A percentile compares a stretch with the other conserved stretches of the same genome.
These are phyloP conservation scores for Cornus florida DNA, from an alignment of 148 eudicot genomes.

Conservation along the genomic window DNA sequence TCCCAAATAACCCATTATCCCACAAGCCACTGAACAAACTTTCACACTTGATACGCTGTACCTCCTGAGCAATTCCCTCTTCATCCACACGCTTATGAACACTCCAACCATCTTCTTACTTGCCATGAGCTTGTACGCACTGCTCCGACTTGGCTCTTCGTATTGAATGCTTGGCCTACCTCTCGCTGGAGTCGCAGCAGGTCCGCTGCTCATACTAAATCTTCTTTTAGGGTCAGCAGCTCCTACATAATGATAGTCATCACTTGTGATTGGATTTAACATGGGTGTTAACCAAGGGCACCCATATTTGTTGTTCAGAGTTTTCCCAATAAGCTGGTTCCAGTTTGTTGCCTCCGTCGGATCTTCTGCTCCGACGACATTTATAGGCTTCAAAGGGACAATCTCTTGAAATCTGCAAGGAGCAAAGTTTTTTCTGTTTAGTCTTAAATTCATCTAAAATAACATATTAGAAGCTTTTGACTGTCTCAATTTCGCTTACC, in stretches of 20 bases:
- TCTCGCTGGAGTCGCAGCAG: conserved; percentile 24
- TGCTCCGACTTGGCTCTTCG: conserved; percentile 13
- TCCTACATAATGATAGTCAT: conserved; percentile 35
- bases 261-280: conserved; percentile 35
- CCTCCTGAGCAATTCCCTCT: conserved; percentile 38
- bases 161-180: conserved; percentile 30
- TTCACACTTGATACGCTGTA: conserved; percentile 46
- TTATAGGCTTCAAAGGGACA: conserved; percentile 49
- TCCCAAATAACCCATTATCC: conserved; percentile 67
- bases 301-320: conserved; percentile 70
- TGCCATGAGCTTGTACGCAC: conserved; percentile 53
- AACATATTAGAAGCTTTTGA: not conserved
- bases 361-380: conserved; percentile 57
- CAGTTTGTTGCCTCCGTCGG: conserved; percentile 53
- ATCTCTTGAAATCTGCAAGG: conserved; percentile 62
- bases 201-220: conserved; percentile 10
- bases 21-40: conserved; percentile 62
- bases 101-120: conserved; percentile 83
- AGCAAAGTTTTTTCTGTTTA: no score
- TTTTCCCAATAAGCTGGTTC: conserved; percentile 69
- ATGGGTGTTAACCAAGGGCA: conserved; percentile 73
- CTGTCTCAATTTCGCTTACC: conserved; percentile 29
- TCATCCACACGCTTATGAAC: conserved; percentile 65
- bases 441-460: not conserved
- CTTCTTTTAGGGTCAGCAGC: conserved; percentile 18